Percentiles rank a stretch among this genome's conserved stretches.
These are phyloP conservation scores for Wallacemonas rigidus DNA, from an alignment of 208 protist genomes.

Conservation along the genomic window DNA sequence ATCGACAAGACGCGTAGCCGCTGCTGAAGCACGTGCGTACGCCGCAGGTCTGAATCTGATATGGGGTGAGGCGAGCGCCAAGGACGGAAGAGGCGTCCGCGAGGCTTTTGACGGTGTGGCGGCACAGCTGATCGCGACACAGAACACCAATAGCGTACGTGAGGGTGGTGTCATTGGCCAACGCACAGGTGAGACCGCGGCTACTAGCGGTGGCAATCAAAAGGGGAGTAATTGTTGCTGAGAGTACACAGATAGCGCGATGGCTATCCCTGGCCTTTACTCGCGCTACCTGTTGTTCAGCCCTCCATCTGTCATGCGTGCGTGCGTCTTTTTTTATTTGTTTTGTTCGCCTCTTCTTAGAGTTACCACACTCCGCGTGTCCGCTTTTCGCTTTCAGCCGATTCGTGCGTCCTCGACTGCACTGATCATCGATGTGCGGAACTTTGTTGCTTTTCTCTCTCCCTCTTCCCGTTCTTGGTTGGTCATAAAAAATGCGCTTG, in stretches of 20 bases:
- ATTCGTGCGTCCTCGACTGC: too few relatives aligned
- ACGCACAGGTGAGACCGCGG: constrained; percentile 16
- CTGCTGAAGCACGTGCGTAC: constrained; percentile 54
- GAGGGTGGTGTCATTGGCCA: constrained; percentile 65
- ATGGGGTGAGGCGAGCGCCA: constrained; percentile 75
- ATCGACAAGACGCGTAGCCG: constrained; percentile 41
- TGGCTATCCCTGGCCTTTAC: too few relatives aligned
- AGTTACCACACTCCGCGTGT: too few relatives aligned
- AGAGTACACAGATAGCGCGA: neutral
- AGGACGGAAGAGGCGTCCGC: constrained; percentile 64
- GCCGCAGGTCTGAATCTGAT: constrained; percentile 54
- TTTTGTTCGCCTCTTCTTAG: neutral
- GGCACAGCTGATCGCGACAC: constrained; percentile 45
- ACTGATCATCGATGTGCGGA: too few relatives aligned
- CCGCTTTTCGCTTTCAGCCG: too few relatives aligned
- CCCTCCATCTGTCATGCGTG: neutral
- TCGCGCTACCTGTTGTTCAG: too few relatives aligned
- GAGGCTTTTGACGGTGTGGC: constrained; percentile 72
- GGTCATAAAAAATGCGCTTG: too few relatives aligned
- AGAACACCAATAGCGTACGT: constrained; percentile 64
- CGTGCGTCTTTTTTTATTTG: constrained; percentile 5
- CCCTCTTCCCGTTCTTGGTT: too few relatives aligned
- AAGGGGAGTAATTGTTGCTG: constrained; percentile 11
- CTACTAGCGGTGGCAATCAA: neutral
- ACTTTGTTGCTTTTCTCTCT: too few relatives aligned